These are phyloP conservation scores for Ganoderma multipileum DNA, from an alignment of 1,284 basidiomycete species.

Conservation along the genomic window DNA sequence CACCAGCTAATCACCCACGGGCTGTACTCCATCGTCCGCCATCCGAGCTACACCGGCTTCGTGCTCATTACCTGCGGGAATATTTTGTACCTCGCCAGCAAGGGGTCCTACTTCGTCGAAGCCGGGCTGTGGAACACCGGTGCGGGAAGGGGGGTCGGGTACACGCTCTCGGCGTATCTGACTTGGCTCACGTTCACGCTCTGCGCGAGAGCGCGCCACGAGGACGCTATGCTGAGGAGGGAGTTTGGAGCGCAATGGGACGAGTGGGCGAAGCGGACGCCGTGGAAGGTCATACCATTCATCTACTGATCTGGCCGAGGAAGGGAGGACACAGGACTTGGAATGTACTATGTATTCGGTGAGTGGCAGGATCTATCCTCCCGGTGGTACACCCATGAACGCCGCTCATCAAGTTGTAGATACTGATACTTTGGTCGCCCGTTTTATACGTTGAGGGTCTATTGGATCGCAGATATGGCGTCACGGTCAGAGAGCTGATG, in stretches of 20 bases:
- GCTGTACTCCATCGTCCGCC: constrained; percentile 30
- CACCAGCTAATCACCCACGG: constrained; percentile 28
- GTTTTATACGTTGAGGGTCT: no score
- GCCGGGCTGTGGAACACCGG: not conserved
- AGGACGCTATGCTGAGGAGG: constrained; percentile 26
- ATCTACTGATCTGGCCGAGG: constrained; percentile 8
- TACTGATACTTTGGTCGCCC: no score
- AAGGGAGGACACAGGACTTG: not conserved
- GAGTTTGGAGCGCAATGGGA: constrained; percentile 29
- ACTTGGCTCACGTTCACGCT: constrained; percentile 11
- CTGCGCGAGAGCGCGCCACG: constrained; percentile 15
- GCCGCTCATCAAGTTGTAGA: no score
- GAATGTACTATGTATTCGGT: not conserved
- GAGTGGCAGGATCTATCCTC: not conserved
- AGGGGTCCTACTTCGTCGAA: constrained; percentile 15
- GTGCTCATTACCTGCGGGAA: constrained; percentile 11
- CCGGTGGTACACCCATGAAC: no score
- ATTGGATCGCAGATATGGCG: no score
- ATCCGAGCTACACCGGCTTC: constrained; percentile 27
- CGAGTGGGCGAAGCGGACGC: constrained; percentile 28
- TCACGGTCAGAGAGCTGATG: no score
- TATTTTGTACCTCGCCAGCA: not conserved
- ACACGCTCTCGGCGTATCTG: not conserved
- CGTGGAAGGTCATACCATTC: constrained; percentile 25
- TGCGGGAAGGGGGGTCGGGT: not conserved